phyloP scores from a whole-genome alignment of 2,329 filamentous ascomycete genomes.

The Penicillium griseofulvum region DNA sequence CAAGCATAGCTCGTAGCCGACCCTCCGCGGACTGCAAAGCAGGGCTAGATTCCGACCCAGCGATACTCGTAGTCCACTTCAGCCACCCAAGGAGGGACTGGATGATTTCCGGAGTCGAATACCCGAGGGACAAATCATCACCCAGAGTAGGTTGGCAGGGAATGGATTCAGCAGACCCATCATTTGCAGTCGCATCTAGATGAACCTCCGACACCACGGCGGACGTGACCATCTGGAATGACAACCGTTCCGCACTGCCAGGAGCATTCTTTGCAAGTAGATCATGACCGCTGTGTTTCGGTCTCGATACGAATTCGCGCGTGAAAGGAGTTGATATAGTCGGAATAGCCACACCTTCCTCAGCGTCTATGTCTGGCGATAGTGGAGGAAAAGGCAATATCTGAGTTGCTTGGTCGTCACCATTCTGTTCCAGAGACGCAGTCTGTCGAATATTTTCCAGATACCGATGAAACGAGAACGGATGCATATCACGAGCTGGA shows the following conservation, averaged over 20 bases:
- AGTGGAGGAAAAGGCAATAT: conserved; percentile 12
- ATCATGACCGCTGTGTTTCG: conserved; percentile 28
- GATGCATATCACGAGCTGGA: conserved; percentile 31
- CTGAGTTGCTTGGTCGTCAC: conserved; percentile 8
- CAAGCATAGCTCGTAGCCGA: conserved; percentile 37
- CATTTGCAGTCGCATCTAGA: conserved; percentile 37
- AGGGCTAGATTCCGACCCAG: conserved; percentile 15
- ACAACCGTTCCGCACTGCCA: conserved; percentile 10
- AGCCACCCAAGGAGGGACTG: conserved; percentile 39
- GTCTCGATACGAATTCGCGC: conserved; percentile 30
- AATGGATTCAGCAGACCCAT: not conserved
- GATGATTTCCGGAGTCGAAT: conserved; percentile 25
- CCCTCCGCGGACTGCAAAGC: conserved; percentile 36
- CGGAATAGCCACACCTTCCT: not conserved
- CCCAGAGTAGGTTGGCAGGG: not conserved
- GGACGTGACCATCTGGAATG: conserved; percentile 32
- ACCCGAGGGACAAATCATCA: conserved; percentile 12
- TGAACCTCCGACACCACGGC: conserved; percentile 42
- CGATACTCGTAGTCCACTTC: conserved; percentile 24
- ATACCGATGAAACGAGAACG: conserved; percentile 39
- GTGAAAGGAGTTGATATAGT: conserved; percentile 10
- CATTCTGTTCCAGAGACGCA: conserved; percentile 16
- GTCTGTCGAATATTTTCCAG: conserved; percentile 35
- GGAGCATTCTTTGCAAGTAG: conserved; percentile 27
- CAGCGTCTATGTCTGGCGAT: not conserved